Evolutionary conservation across 2,329 filamentous ascomycete species (phyloP).

Genomic region (Tolypocladium tropicale): DNA sequence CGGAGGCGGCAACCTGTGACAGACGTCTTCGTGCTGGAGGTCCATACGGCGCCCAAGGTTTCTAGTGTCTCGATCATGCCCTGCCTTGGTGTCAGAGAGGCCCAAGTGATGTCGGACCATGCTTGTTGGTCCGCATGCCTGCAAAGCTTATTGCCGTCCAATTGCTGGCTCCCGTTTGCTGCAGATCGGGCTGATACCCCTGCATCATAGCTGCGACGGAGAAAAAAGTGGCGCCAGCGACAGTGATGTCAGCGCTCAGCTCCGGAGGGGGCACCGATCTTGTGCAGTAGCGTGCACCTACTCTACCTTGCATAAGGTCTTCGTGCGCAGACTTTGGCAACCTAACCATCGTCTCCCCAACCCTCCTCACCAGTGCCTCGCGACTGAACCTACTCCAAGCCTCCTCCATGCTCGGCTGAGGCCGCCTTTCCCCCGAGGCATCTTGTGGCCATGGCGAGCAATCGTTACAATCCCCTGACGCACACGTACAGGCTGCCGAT

Average conservation of each 20-base stretch:
- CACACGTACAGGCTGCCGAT: neutral
- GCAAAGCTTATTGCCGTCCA: neutral
- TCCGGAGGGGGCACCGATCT: neutral
- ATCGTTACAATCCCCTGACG: neutral
- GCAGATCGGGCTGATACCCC: neutral
- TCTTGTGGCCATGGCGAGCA: conserved; percentile 1
- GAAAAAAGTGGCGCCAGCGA: neutral
- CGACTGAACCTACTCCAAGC: neutral
- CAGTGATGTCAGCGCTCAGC: neutral
- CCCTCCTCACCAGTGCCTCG: neutral
- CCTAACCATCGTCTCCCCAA: neutral
- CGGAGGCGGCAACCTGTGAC: neutral
- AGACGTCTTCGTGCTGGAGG: too few relatives aligned
- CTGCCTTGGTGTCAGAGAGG: too few relatives aligned
- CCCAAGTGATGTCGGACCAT: neutral
- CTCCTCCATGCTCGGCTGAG: neutral
- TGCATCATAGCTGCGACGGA: neutral
- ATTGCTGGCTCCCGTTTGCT: neutral
- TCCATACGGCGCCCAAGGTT: too few relatives aligned
- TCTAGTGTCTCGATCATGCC: neutral
- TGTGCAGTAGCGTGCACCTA: neutral
- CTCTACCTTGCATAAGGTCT: too few relatives aligned
- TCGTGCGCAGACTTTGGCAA: neutral
- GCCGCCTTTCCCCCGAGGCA: neutral
- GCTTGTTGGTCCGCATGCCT: neutral